A percentile compares a stretch with the other conserved stretches of the same genome.
Evolutionary conservation across 2,329 filamentous ascomycete genomes (phyloP).

Genomic region (Colletotrichum musae): DNA sequence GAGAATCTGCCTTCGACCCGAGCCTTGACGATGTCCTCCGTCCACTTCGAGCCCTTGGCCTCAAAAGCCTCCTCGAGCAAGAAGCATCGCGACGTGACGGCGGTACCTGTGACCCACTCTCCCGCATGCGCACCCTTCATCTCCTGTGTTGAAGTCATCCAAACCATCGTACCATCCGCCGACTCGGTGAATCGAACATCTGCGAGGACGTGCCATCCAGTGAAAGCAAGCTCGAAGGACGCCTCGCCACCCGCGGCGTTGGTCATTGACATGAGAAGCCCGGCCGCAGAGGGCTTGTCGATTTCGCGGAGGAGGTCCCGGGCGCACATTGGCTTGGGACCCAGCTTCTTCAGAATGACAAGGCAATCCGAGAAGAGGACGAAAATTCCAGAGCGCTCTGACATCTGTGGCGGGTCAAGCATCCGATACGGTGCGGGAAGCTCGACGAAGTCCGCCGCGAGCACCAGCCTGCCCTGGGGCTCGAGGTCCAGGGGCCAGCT

Average conservation of each 20-base stretch:
- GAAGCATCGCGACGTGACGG: constrained; percentile 76
- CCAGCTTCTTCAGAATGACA: constrained; percentile 81
- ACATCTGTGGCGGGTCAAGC: constrained; percentile 54
- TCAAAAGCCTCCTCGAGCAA: constrained; percentile 83
- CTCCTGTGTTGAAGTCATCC: constrained; percentile 76
- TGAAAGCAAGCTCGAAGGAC: constrained; percentile 81
- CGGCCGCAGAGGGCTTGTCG: constrained; percentile 81
- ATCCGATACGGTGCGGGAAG: constrained; percentile 78
- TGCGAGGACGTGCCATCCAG: constrained; percentile 78
- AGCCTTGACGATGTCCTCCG: constrained; percentile 89
- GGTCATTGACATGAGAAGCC: constrained; percentile 74
- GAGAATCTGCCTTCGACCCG: constrained; percentile 88
- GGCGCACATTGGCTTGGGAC: constrained; percentile 75
- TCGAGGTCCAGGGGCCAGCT: constrained; percentile 82
- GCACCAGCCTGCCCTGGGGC: constrained; percentile 83
- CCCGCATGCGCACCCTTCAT: constrained; percentile 69
- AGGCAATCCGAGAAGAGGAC: constrained; percentile 88
- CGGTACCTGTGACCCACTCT: constrained; percentile 63
- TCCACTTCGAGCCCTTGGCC: constrained; percentile 80
- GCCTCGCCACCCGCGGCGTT: constrained; percentile 73
- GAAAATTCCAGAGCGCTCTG: constrained; percentile 77
- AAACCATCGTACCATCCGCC: constrained; percentile 73
- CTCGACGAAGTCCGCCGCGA: constrained; percentile 85
- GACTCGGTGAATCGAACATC: constrained; percentile 83
- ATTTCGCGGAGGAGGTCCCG: constrained; percentile 87